These are phyloP conservation scores for Sequoia sempervirens DNA, from an alignment of 75 land plant genomes.

Conservation along the genomic window DNA sequence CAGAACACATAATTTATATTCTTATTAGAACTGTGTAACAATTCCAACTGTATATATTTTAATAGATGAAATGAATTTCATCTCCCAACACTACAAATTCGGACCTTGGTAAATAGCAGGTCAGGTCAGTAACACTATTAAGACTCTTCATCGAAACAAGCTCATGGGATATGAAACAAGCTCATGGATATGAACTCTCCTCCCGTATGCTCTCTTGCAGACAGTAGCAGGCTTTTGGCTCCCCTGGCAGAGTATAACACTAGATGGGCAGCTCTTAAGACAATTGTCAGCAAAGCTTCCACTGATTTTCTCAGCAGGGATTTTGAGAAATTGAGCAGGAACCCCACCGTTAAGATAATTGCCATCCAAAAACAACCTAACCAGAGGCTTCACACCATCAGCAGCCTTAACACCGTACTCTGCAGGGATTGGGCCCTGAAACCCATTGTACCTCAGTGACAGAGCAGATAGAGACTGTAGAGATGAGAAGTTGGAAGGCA, in stretches of 20 bases:
- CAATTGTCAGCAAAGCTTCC: conserved; percentile 66
- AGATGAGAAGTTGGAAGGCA: conserved; percentile 36
- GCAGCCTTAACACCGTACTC: conserved; percentile 29
- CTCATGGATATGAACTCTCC: background rate
- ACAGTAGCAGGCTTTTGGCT: conserved; percentile 14
- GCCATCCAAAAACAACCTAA: conserved; percentile 46
- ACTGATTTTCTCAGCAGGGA: conserved; percentile 11
- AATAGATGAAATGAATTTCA: background rate
- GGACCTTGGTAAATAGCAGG: background rate
- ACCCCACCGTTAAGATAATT: conserved; percentile 53
- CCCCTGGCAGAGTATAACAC: conserved; percentile 20
- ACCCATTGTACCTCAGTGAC: conserved; percentile 48
- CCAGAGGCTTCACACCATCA: conserved; percentile 17
- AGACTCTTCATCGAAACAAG: too few relatives aligned
- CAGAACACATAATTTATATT: background rate
- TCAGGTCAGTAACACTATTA: background rate
- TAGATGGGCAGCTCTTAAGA: conserved; percentile 42
- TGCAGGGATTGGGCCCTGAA: conserved; percentile 54
- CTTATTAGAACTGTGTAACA: background rate
- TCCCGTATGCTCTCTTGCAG: conserved; percentile 34
- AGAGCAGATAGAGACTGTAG: conserved; percentile 40
- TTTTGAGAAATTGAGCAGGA: conserved; percentile 31
- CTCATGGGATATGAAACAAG: background rate
- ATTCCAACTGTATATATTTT: background rate
- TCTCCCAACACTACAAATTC: background rate